phyloP scores from a whole-genome alignment of 2,329 filamentous ascomycete genomes.

The Periconia macrospinosa region DNA sequence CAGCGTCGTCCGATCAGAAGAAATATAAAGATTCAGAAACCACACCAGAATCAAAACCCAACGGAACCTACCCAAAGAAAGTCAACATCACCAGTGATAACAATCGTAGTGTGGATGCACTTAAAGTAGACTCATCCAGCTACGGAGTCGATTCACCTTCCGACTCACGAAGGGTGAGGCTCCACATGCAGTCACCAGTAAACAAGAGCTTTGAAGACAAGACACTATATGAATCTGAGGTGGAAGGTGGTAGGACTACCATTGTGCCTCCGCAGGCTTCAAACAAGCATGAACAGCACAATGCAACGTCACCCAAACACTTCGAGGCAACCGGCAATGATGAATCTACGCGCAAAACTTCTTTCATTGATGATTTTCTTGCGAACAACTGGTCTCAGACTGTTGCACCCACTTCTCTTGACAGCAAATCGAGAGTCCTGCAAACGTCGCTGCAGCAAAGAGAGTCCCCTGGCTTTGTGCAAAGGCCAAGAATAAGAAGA shows the following conservation, averaged over 20 bases:
- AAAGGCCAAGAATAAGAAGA: constrained; percentile 1
- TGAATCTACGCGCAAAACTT: constrained; percentile 13
- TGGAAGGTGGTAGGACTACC: background rate
- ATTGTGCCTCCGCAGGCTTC: no score
- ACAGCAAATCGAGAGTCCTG: constrained; percentile 1
- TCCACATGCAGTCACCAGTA: constrained; percentile 11
- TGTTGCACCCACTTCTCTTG: background rate
- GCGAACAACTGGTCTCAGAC: background rate
- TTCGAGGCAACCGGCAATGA: background rate
- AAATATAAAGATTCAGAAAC: background rate
- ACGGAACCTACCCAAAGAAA: constrained; percentile 14
- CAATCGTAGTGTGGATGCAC: background rate
- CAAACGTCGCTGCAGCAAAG: constrained; percentile 24
- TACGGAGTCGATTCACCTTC: constrained; percentile 33
- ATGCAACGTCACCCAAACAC: background rate
- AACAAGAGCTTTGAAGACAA: background rate
- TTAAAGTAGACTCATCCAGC: constrained; percentile 19
- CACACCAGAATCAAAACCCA: background rate
- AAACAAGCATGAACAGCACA: no score
- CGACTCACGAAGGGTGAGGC: constrained; percentile 26
- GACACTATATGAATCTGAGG: no score
- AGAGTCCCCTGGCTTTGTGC: background rate
- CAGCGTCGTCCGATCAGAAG: background rate
- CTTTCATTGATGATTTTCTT: constrained; percentile 20
- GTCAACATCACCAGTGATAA: constrained; percentile 10